These are phyloP conservation scores for Candida incommunis DNA, from an alignment of 805 yeast species.

Conservation along the genomic window DNA sequence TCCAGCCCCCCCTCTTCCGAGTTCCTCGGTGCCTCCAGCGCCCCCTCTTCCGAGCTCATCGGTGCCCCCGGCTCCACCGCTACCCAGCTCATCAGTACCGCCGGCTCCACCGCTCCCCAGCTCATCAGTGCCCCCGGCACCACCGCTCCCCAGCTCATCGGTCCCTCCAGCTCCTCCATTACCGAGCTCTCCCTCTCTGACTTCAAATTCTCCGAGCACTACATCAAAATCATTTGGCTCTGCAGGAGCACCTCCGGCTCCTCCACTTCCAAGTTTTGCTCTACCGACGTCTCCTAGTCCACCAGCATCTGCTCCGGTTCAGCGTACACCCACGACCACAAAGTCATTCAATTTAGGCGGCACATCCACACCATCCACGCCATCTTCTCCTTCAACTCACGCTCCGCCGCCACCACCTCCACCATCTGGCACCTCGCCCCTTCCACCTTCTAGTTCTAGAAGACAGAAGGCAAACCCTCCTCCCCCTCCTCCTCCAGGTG, in stretches of 20 bases:
- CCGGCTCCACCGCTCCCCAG: slow-evolving; percentile 13
- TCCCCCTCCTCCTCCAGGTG: slow-evolving; percentile 21
- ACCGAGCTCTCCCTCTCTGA: slow-evolving; percentile 6
- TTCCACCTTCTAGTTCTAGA: slow-evolving; percentile 5
- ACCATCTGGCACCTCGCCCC: too few species aligned
- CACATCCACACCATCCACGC: slow-evolving; percentile 11
- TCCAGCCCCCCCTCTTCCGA: slow-evolving; percentile 20
- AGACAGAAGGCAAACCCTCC: slow-evolving; percentile 3
- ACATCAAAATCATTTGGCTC: too few species aligned
- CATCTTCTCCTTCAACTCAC: slow-evolving; percentile 1
- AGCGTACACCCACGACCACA: slow-evolving; percentile 15
- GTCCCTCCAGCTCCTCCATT: slow-evolving; percentile 5
- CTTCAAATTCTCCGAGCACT: slow-evolving; percentile 14
- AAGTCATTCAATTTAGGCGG: background rate
- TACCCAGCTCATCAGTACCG: slow-evolving; percentile 13
- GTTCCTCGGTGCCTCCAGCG: slow-evolving; percentile 10
- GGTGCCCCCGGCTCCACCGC: slow-evolving; percentile 13
- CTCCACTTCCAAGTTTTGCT: slow-evolving; percentile 10
- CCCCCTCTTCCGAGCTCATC: slow-evolving; percentile 13
- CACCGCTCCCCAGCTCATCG: slow-evolving; percentile 11
- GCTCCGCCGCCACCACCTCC: slow-evolving; percentile 13
- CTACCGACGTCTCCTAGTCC: slow-evolving; percentile 20
- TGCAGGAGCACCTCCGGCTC: slow-evolving; percentile 15
- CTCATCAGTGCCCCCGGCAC: slow-evolving; percentile 13
- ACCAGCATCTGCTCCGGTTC: slow-evolving; percentile 20